A percentile compares a stretch with the other conserved stretches of the same genome.
These are phyloP conservation scores for Beauveria scarabaeidicola DNA, from an alignment of 2,329 filamentous ascomycete genomes.

Conservation along the genomic window DNA sequence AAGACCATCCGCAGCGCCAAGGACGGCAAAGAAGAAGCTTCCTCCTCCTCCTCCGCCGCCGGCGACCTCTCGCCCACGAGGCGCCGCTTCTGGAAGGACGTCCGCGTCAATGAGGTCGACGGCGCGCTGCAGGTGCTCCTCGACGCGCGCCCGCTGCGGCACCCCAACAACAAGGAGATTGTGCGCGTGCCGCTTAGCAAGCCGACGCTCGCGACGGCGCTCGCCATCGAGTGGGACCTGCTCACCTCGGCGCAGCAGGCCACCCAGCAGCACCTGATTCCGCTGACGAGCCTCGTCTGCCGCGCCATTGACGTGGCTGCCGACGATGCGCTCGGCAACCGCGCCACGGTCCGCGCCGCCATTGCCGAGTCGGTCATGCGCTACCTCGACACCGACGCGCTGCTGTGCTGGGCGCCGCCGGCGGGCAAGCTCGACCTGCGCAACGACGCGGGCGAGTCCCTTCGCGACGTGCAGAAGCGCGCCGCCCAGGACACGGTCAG, in stretches of 20 bases:
- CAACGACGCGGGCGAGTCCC: conserved; percentile 43
- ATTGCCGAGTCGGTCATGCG: conserved; percentile 65
- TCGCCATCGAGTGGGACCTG: conserved; percentile 90
- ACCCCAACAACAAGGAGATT: conserved; percentile 61
- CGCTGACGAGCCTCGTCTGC: conserved; percentile 75
- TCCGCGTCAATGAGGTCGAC: conserved; percentile 57
- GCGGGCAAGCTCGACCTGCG: conserved; percentile 38
- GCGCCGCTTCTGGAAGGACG: conserved; percentile 85
- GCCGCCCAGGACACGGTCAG: conserved; percentile 62
- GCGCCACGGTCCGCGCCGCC: conserved; percentile 49
- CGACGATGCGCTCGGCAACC: conserved; percentile 44
- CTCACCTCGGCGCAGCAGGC: conserved; percentile 76
- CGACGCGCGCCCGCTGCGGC: conserved; percentile 71
- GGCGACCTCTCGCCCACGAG: conserved; percentile 31
- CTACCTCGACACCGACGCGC: conserved; percentile 85
- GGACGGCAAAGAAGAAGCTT: conserved; percentile 22
- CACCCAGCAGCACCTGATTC: conserved; percentile 77
- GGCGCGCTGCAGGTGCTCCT: conserved; percentile 58
- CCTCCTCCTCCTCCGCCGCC: background rate
- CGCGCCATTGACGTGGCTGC: conserved; percentile 72
- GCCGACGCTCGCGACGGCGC: conserved; percentile 70
- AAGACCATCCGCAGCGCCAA: conserved; percentile 35
- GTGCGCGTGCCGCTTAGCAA: conserved; percentile 68
- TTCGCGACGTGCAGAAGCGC: conserved; percentile 65
- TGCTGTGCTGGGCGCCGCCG: conserved; percentile 76